Evolutionary conservation across 768 basidiomycete genomes (phyloP).

Genomic region (Naematelia aurantialba): DNA sequence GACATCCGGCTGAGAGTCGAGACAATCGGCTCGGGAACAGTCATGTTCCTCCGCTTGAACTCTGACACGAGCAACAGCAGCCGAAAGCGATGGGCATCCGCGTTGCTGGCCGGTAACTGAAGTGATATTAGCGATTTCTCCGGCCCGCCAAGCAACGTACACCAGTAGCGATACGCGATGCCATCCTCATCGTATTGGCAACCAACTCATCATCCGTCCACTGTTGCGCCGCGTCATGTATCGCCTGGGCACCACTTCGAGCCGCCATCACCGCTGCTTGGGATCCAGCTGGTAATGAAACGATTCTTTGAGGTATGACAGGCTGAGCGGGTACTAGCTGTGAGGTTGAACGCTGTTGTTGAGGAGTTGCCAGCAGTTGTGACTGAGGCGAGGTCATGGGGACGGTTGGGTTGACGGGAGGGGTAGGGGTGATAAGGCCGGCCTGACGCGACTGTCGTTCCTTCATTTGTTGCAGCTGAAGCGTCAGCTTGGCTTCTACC

Average conservation of each 20-base stretch:
- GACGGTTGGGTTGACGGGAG: conserved; percentile 8
- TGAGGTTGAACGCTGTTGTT: conserved; percentile 4
- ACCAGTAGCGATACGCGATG: neutral
- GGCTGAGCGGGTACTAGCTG: neutral
- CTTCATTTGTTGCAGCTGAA: conserved; percentile 38
- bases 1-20: neutral
- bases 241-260: neutral
- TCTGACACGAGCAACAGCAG: neutral
- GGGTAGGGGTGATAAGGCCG: conserved; percentile 26
- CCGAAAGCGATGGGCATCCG: neutral
- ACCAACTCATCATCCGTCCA: neutral
- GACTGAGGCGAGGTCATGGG: conserved; percentile 29
- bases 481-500: neutral
- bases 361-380: conserved; percentile 7
- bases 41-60: neutral
- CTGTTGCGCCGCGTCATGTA: neutral
- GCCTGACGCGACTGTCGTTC: conserved; percentile 25
- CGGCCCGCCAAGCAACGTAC: neutral
- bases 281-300: neutral
- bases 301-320: neutral
- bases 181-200: neutral
- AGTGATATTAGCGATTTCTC: neutral
- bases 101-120: neutral
- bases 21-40: neutral
- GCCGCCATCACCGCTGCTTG: neutral